These are phyloP conservation scores for Colletotrichum navitas DNA, from an alignment of 2,329 filamentous ascomycete genomes.

Conservation along the genomic window DNA sequence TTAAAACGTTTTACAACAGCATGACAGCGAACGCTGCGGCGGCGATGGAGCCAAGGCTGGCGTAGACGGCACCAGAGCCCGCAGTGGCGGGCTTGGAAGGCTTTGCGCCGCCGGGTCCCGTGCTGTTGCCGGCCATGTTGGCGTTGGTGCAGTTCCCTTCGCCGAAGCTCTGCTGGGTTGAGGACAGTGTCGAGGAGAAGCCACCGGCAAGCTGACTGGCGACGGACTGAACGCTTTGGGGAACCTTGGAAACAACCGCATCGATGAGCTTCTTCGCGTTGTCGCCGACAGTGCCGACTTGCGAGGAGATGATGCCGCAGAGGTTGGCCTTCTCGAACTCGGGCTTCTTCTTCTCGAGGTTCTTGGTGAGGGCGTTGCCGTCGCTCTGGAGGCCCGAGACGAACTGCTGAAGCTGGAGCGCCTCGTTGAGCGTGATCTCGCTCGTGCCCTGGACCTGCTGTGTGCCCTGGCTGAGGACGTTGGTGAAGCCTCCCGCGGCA, in stretches of 20 bases:
- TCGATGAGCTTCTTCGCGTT: slow-evolving; percentile 48
- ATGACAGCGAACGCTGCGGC: slow-evolving; percentile 26
- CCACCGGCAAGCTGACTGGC: slow-evolving; percentile 46
- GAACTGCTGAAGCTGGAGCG: slow-evolving; percentile 40
- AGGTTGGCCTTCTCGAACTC: slow-evolving; percentile 47
- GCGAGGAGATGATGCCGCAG: slow-evolving; percentile 46
- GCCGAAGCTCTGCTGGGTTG: slow-evolving; percentile 46
- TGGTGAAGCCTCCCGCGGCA: slow-evolving; percentile 44
- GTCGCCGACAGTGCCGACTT: slow-evolving; percentile 45
- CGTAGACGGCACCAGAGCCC: slow-evolving; percentile 3
- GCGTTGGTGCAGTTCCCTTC: slow-evolving; percentile 48
- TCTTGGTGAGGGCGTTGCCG: slow-evolving; percentile 45
- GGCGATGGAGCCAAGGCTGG: slow-evolving; percentile 26
- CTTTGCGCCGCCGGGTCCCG: slow-evolving; percentile 18
- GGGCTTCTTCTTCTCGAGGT: slow-evolving; percentile 48
- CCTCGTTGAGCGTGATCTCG: slow-evolving; percentile 43
- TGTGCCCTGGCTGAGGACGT: slow-evolving; percentile 42
- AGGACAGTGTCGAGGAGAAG: slow-evolving; percentile 45
- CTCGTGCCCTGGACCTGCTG: slow-evolving; percentile 33
- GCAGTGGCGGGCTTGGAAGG: slow-evolving; percentile 18
- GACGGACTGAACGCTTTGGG: slow-evolving; percentile 47
- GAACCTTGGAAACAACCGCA: slow-evolving; percentile 49
- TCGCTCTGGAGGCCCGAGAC: slow-evolving; percentile 46
- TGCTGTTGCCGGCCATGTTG: slow-evolving; percentile 42
- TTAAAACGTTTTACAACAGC: slow-evolving; percentile 22